These are phyloP conservation scores for Trametopsis cervina DNA, from an alignment of 768 basidiomycete genomes.

Conservation along the genomic window DNA sequence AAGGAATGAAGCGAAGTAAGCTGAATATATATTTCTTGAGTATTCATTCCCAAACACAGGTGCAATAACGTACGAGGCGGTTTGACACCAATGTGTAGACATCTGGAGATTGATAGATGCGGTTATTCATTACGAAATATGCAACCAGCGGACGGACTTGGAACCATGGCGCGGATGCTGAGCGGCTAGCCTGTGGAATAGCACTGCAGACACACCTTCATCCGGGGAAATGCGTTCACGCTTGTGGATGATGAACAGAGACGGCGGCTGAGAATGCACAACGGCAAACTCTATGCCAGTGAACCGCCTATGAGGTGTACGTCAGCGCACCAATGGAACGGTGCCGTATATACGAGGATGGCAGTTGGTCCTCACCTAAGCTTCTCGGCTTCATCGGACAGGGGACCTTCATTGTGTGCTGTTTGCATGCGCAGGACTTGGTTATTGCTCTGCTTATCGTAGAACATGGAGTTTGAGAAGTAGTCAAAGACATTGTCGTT, in stretches of 20 bases:
- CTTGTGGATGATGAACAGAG: conserved; percentile 86
- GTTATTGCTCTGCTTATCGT: conserved; percentile 91
- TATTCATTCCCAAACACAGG: background rate
- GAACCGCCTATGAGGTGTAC: conserved; percentile 54
- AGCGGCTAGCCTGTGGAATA: background rate
- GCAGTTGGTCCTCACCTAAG: conserved; percentile 51
- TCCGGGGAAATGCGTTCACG: conserved; percentile 77
- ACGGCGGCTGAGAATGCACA: conserved; percentile 72
- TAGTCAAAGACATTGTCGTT: conserved; percentile 82
- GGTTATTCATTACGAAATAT: conserved; percentile 85
- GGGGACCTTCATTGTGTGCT: conserved; percentile 70
- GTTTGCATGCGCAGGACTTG: conserved; percentile 92
- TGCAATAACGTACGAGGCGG: conserved; percentile 50
- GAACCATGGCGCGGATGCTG: too few relatives aligned
- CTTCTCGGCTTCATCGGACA: conserved; percentile 79
- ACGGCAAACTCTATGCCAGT: conserved; percentile 84
- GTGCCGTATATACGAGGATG: background rate
- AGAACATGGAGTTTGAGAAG: conserved; percentile 88
- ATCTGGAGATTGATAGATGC: conserved; percentile 85
- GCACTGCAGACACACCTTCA: conserved; percentile 48
- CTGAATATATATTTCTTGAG: conserved; percentile 26
- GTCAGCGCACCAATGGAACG: conserved; percentile 3
- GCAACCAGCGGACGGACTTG: conserved; percentile 71
- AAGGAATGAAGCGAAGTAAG: conserved; percentile 65
- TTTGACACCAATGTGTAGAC: conserved; percentile 81